phyloP scores from a whole-genome alignment of 163 green algal genomes.

The Scenedesmus sp. region DNA sequence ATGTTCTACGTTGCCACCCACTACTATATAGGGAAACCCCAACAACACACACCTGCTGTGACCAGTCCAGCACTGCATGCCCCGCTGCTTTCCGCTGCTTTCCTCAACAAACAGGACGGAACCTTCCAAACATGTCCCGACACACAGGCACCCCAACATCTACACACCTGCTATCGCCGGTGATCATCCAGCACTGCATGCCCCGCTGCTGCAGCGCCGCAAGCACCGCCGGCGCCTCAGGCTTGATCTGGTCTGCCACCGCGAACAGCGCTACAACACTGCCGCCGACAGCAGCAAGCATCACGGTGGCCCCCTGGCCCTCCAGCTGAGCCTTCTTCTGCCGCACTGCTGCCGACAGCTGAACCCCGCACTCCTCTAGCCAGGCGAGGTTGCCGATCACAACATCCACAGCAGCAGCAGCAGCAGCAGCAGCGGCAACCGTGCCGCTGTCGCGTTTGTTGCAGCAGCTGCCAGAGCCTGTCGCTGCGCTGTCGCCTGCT shows the following conservation, averaged over 20 bases:
- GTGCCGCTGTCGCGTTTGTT: background rate
- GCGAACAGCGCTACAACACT: slow-evolving; percentile 63
- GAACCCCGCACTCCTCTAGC: slow-evolving; percentile 61
- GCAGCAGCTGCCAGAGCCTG: background rate
- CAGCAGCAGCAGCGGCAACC: background rate
- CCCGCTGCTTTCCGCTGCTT: slow-evolving; percentile 16
- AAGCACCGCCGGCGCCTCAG: slow-evolving; percentile 71
- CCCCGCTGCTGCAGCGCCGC: slow-evolving; percentile 45
- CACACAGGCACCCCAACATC: background rate
- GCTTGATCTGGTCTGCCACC: slow-evolving; percentile 71
- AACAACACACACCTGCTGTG: slow-evolving; percentile 47
- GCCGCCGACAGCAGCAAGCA: slow-evolving; percentile 52
- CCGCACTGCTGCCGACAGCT: slow-evolving; percentile 33
- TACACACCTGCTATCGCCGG: slow-evolving; percentile 55
- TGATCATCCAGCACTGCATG: slow-evolving; percentile 58
- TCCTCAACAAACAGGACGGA: too few relatives aligned
- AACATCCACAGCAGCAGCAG: slow-evolving; percentile 31
- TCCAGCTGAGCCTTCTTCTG: slow-evolving; percentile 48
- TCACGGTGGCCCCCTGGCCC: slow-evolving; percentile 13
- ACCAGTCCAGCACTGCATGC: slow-evolving; percentile 55
- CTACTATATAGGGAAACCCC: too few relatives aligned
- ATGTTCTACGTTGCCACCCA: too few relatives aligned
- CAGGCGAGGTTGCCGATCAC: slow-evolving; percentile 66
- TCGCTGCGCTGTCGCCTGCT: background rate
- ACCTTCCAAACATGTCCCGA: background rate